Evolutionary conservation across 2,329 filamentous ascomycete species (phyloP).

Genomic region (Ustilaginoidea virens): DNA sequence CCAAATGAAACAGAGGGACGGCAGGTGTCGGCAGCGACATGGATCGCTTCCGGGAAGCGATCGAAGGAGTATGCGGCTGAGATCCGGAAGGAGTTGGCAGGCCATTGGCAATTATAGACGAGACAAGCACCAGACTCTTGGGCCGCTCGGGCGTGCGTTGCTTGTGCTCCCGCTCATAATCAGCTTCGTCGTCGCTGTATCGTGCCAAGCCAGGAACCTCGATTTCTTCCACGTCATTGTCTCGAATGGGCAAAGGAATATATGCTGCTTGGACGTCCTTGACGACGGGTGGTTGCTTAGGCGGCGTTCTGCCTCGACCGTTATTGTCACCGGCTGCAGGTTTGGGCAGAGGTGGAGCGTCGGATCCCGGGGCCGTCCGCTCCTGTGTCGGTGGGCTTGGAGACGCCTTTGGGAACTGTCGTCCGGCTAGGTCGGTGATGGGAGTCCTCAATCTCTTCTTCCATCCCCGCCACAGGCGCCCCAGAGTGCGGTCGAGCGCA

Average conservation of each 20-base stretch:
- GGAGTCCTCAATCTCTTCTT: conserved; percentile 65
- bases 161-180: conserved; percentile 23
- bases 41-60: conserved; percentile 26
- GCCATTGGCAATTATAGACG: conserved; percentile 11
- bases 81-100: conserved; percentile 18
- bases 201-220: conserved; percentile 55
- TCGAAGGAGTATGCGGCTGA: conserved; percentile 19
- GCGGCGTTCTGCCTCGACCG: conserved; percentile 5
- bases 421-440: conserved; percentile 27
- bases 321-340: conserved; percentile 4
- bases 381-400: conserved; percentile 14
- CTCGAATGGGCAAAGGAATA: conserved; percentile 52
- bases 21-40: conserved; percentile 31
- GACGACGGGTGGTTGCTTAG: conserved; percentile 8
- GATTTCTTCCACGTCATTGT: conserved; percentile 63
- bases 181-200: conserved; percentile 47
- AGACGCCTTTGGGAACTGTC: conserved; percentile 34
- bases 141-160: conserved; percentile 22
- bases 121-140: conserved; percentile 24
- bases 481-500: conserved; percentile 75
- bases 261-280: conserved; percentile 19
- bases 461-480: conserved; percentile 88
- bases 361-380: conserved; percentile 19
- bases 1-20: conserved; percentile 5
- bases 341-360: conserved; percentile 14